Evolutionary conservation across 2,329 filamentous ascomycete genomes (phyloP).

Genomic region (Cercospora janseana): DNA sequence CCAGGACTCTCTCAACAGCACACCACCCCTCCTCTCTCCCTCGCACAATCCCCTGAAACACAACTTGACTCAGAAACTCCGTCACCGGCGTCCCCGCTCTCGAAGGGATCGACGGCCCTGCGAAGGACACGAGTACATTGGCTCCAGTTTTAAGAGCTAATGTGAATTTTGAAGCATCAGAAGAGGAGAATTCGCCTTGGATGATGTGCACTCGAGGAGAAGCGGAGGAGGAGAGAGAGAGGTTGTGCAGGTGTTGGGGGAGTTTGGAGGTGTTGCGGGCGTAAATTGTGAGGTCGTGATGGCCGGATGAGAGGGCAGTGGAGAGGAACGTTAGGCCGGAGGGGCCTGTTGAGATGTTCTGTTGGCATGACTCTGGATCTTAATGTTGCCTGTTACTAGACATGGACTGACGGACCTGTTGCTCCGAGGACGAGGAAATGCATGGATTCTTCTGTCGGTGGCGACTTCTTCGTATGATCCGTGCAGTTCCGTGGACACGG

Average conservation of each 20-base stretch:
- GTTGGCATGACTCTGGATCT: background rate
- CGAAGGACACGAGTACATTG: slow-evolving; percentile 24
- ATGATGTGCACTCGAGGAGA: slow-evolving; percentile 16
- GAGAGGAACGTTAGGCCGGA: slow-evolving; percentile 24
- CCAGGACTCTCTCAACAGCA: slow-evolving; percentile 18
- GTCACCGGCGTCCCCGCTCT: slow-evolving; percentile 21
- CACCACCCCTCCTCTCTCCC: too few species aligned
- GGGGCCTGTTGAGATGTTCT: slow-evolving; percentile 14
- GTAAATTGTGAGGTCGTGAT: slow-evolving; percentile 26
- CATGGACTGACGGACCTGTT: slow-evolving; percentile 16
- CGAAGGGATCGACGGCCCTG: slow-evolving; percentile 19
- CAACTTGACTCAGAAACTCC: slow-evolving; percentile 15
- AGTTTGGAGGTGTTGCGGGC: slow-evolving; percentile 26
- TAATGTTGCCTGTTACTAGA: background rate
- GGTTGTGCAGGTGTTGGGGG: slow-evolving; percentile 12
- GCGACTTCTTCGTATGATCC: too few species aligned
- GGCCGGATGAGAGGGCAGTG: slow-evolving; percentile 21
- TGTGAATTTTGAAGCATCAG: slow-evolving; percentile 18
- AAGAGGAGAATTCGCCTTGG: slow-evolving; percentile 21
- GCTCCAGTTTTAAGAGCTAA: slow-evolving; percentile 21
- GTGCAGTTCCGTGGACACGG: too few species aligned
- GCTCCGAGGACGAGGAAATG: slow-evolving; percentile 28
- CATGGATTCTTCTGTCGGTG: too few species aligned
- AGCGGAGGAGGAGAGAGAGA: slow-evolving; percentile 4
- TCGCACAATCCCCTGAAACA: too few species aligned